Base-by-base conservation (phyloP, 352 stramenopile genomes). In the Phytophthora boehmeriae region DNA sequence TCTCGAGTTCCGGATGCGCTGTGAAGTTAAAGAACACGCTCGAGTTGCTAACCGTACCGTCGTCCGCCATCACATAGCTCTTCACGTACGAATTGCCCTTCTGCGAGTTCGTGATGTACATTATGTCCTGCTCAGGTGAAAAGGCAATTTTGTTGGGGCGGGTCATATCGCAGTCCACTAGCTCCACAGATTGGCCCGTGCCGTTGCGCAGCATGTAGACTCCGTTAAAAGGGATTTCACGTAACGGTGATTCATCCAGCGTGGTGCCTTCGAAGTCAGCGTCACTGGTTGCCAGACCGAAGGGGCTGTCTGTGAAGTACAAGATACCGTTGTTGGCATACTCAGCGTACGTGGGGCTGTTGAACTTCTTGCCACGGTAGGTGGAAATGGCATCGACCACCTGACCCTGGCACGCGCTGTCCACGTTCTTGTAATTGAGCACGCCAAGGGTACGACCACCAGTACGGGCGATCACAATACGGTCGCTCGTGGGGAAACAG, bases 101-200 rank as follows among this genome's bases (percentile, higher is more conserved):
- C 59, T 85, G 80, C 54, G 84, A 88, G 73, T 93, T 93, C 23
- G 76, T 89, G 51, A 92, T 76, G 70, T 93, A 93, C 78, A 93
- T 88, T 38, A 78, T 60, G 57, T 90, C 77, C 42, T 89, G 68
- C 28, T 79, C 55, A 8, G 84, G 82, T 17, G 82, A 90, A 55
- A 93, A 92, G 17, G 84, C 84, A 35, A 93, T 90, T 68, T 91
- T 90, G 71, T 91, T 91, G n/a, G 84, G 84, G 9, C 84, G 82
- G 38, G 83, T 83, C 80, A 93, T 90, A 48, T 73, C 72, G 46
- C 82, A 90, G 41, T 93, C 84, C 36, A 92, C 50, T 17, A 89
- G 74, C 46, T 85, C 70, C 23, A 91, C 74, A 8, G 69, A 62
- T 34, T 83, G 61, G 25, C 65, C 72, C 16, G 70, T 72, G 39